phyloP scores from a whole-genome alignment of 164 flowering plant genomes.

The Chimonanthus salicifolius region DNA sequence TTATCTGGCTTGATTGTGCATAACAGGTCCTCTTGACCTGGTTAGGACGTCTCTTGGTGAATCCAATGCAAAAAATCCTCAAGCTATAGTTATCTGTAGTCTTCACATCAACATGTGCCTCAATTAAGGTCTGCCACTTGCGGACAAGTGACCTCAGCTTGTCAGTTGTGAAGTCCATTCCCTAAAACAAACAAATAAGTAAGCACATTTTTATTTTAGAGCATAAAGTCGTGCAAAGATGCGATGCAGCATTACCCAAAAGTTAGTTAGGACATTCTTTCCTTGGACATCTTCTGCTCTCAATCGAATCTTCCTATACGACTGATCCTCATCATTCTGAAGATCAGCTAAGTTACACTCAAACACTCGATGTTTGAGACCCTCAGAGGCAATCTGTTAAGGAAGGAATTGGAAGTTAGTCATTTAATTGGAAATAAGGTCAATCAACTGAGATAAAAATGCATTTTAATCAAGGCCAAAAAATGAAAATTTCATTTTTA shows the following conservation, averaged over 20 bases:
- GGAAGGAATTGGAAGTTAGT: neutral
- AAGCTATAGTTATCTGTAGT: constrained; percentile 30
- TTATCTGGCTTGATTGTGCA: constrained; percentile 34
- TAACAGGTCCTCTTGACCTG: constrained; percentile 36
- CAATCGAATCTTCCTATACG: constrained; percentile 32
- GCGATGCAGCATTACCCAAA: constrained; percentile 18
- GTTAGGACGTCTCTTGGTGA: constrained; percentile 36
- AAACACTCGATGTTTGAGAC: constrained; percentile 36
- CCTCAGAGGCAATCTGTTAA: constrained; percentile 36
- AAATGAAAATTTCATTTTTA: neutral
- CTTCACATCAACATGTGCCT: constrained; percentile 38
- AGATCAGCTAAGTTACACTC: constrained; percentile 34
- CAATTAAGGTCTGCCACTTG: constrained; percentile 44
- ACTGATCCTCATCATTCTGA: constrained; percentile 34
- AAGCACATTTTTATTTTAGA: neutral
- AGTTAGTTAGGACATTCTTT: constrained; percentile 35
- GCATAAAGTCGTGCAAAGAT: neutral
- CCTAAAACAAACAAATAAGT: constrained; percentile 10
- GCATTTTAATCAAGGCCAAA: neutral
- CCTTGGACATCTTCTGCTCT: constrained; percentile 39
- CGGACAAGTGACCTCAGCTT: constrained; percentile 36
- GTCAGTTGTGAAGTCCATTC: constrained; percentile 38
- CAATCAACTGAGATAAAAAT: neutral
- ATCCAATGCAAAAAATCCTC: constrained; percentile 34
- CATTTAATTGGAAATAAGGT: neutral